Base-by-base conservation (phyloP, 176 grass and related monocot species). In the Oryza meridionalis region DNA sequence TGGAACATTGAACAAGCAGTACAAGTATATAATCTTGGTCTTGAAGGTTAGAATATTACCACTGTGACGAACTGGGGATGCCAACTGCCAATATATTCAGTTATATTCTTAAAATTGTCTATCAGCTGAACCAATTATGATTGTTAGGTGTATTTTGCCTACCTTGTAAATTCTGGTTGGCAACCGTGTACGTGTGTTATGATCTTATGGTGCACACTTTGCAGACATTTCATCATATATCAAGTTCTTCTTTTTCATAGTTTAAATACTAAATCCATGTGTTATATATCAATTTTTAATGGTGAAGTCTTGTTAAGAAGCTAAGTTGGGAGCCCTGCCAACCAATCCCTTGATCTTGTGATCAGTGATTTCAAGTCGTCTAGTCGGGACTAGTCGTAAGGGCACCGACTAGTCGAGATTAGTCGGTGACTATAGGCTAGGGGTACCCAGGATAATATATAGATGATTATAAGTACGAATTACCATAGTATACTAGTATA, bases 261-360 rank as follows among this genome's bases (percentile, higher is more conserved):
- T 69, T 11, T 27, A 37, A 73, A 15, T 11, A 72, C 9, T 32
- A 19, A 31, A 81, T 46, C 35, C 19, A 8, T 14, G 32, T 40
- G 26, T 78, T 1, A 78, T 33, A 70, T 31, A 77, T 58, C 55
- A 26, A 38, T 68, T 75, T 73, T 67, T 55, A 21, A 78, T 71
- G 12, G 21, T 26, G 8, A 70, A 69, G 0, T 65, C 22, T 75
- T 25, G 12, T 40, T 15, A 1, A 69, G 31, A 84, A 83, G 80
- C 75, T 47, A 85, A 53, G 25, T 89, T 76, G 82, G 53, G 69
- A 63, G 70, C 68, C 13, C 17, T 59, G 29, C 9, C 38, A 69
- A 17, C 47, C 10, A 75, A 24, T 67, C 1, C 24, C 45, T 67
- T 59, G 35, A 61, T 88, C 62, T 77, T 21, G 1, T 29, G 27